Percentiles rank a stretch among this genome's conserved stretches.
phyloP scores from a whole-genome alignment of 768 basidiomycete genomes.

The Suillus cothurnatus region DNA sequence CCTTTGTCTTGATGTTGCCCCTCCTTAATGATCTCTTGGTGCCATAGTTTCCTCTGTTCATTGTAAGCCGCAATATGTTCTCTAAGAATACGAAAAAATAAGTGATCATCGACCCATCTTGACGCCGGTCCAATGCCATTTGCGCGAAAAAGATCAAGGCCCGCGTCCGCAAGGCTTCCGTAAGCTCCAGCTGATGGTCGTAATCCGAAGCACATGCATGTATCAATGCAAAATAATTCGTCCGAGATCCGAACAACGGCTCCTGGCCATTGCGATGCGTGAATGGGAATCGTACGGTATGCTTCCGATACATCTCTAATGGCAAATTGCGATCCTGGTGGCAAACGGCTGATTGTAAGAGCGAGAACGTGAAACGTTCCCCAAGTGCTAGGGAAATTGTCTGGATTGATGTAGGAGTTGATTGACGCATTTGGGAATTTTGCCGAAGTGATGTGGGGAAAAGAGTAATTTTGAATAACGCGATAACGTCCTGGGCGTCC shows the following conservation, averaged over 20 bases:
- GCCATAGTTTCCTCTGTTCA: not conserved
- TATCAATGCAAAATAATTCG: not conserved
- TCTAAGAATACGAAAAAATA: not conserved
- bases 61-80: not conserved
- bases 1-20: not conserved
- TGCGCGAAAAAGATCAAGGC: not conserved
- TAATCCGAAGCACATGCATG: not conserved
- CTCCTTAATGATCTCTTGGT: not conserved
- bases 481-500: no score
- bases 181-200: not conserved
- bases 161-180: not conserved
- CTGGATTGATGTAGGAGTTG: not conserved
- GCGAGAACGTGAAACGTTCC: not conserved
- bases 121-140: not conserved
- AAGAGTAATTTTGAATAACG: not conserved
- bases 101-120: not conserved
- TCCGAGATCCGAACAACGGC: not conserved
- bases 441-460: not conserved
- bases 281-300: not conserved
- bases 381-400: not conserved
- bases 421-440: not conserved
- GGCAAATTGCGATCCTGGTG: not conserved
- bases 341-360: not conserved
- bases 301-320: not conserved
- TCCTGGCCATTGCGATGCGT: not conserved